A percentile compares a stretch with the other conserved stretches of the same genome.
These are phyloP conservation scores for Pichia norvegensis DNA, from an alignment of 1,139 yeast genomes.

Conservation along the genomic window DNA sequence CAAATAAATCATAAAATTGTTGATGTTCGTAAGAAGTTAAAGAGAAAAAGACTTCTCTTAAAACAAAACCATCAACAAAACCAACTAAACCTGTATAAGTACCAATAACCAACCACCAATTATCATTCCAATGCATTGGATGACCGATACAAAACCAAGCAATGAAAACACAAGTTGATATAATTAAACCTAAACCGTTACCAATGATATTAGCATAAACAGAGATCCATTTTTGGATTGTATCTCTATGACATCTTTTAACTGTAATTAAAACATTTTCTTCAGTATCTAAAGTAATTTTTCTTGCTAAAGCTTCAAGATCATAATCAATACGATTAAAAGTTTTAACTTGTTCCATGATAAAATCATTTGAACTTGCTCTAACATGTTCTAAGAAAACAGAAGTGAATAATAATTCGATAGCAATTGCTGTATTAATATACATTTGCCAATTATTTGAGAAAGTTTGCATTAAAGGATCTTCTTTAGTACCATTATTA, in stretches of 20 bases:
- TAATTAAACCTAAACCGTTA: slow-evolving; percentile 32
- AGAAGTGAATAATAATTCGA: slow-evolving; percentile 28
- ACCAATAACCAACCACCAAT: slow-evolving; percentile 38
- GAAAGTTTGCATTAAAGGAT: slow-evolving; percentile 19
- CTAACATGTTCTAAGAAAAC: slow-evolving; percentile 32
- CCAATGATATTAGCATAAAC: slow-evolving; percentile 35
- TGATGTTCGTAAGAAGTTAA: slow-evolving; percentile 26
- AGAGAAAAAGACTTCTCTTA: slow-evolving; percentile 31
- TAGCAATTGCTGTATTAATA: slow-evolving; percentile 34
- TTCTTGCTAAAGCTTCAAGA: slow-evolving; percentile 26
- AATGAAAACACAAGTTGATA: slow-evolving; percentile 28
- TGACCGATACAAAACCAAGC: slow-evolving; percentile 33
- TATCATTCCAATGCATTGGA: slow-evolving; percentile 29
- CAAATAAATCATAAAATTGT: slow-evolving; percentile 36
- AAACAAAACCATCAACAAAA: slow-evolving; percentile 33
- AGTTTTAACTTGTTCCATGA: slow-evolving; percentile 22
- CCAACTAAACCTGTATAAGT: slow-evolving; percentile 36
- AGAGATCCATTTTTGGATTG: slow-evolving; percentile 26
- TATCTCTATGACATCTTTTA: slow-evolving; percentile 20
- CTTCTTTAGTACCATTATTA: slow-evolving; percentile 12
- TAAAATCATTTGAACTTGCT: slow-evolving; percentile 29
- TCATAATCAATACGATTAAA: slow-evolving; percentile 26
- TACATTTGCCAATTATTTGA: slow-evolving; percentile 34
- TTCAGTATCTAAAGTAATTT: slow-evolving; percentile 17
- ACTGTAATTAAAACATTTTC: slow-evolving; percentile 23